Evolutionary conservation across 345 rosid species (phyloP), one percentile per base, ranked within the genome.

Genomic region (Eucalyptus tenuipes): DNA sequence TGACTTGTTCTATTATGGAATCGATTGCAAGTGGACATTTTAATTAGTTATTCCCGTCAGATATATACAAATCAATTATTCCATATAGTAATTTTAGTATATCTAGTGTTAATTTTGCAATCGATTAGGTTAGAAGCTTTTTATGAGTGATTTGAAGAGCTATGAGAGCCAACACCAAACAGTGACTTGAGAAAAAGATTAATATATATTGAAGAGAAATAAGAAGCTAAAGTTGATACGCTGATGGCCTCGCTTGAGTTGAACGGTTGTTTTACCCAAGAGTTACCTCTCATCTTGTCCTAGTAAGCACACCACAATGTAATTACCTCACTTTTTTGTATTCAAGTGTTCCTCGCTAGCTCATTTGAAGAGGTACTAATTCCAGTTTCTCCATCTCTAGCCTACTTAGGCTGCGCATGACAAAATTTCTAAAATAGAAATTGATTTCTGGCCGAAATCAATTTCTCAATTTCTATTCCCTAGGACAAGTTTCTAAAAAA

Each of bases 31-130:
- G 44, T 33, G 80, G 44, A 17, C 44, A 33, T 68, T 68, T 33
- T 33, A 68, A 68, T 7, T 33, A 17, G 80, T 10, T 11, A 33
- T 68, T 68, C 44, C 25, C 2, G 0, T 29, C 2, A 13, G 0
- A 29, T 25, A 0, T 57, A 2, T 11, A 27, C n/a, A 25, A 10
- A 57, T 25, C 2, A 25, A 57, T 57, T 57, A 57, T 57, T 57
- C 14, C 4, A 1, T 10, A 57, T 25, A 57, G 29, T 24, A 4
- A 17, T 68, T 66, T 68, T 68, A 33, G 81, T 17, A 8, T 25
- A 10, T 33, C 44, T 17, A 7, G 44, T 71, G 6, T 71, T 71
- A 18, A 13, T 33, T 71, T 71, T 71, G 81, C 13, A 18, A 71
- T 71, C 14, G 7, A 71, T 71, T 25, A 71, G 0, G 81, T 12